These are phyloP conservation scores for Pinus tabuliformis DNA, from an alignment of 75 land plant genomes.

Conservation along the genomic window DNA sequence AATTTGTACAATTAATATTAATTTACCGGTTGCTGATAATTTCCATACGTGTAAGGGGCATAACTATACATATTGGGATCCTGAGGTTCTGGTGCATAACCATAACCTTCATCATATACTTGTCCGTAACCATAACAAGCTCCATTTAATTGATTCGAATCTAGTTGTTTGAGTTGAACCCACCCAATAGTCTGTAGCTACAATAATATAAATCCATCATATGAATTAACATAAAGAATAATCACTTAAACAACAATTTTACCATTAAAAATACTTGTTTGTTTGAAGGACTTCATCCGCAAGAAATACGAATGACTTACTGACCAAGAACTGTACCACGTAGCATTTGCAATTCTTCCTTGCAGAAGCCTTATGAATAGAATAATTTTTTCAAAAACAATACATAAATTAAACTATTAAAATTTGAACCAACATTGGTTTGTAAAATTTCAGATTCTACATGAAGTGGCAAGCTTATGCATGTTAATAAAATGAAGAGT, in stretches of 20 bases:
- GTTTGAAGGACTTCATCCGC: constrained; percentile 90
- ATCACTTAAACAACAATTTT: background rate
- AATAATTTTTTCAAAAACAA: too few relatives aligned
- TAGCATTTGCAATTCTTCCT: constrained; percentile 64
- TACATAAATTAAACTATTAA: too few relatives aligned
- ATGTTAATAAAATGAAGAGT: too few relatives aligned
- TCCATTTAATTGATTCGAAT: constrained; percentile 57
- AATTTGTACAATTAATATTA: background rate
- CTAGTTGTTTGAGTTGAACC: constrained; percentile 46
- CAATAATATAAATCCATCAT: background rate
- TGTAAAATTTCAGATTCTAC: too few relatives aligned
- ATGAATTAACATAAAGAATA: too few relatives aligned
- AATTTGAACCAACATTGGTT: too few relatives aligned
- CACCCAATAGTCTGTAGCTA: background rate
- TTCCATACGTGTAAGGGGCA: constrained; percentile 54
- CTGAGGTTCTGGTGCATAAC: constrained; percentile 67
- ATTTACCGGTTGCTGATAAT: constrained; percentile 51
- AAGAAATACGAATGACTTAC: constrained; percentile 77
- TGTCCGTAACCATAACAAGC: constrained; percentile 57
- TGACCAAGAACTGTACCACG: constrained; percentile 84
- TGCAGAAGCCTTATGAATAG: constrained; percentile 53
- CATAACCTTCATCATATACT: constrained; percentile 71
- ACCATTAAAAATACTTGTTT: constrained; percentile 48
- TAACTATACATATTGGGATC: constrained; percentile 68
- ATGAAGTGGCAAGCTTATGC: too few relatives aligned